Base-by-base conservation (phyloP, 805 yeast species). In the Sugiyamaella mastotermitis region DNA sequence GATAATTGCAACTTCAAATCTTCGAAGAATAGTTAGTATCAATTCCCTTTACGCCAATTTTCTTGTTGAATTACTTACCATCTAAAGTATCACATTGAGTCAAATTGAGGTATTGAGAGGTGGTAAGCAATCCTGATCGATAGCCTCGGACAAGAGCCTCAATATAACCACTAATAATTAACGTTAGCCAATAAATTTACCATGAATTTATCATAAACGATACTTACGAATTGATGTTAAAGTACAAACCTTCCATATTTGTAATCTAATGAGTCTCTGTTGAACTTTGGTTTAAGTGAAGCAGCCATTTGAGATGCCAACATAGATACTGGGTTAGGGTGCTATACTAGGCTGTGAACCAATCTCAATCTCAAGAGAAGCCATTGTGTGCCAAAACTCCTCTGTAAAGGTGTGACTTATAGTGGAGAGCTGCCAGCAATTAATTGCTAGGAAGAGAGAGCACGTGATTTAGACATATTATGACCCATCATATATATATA, bases 141-240 rank as follows among this genome's bases (percentile, higher is more conserved):
- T 88, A 85, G 16, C 98, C 98, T 55, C 98, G 80, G 29, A 90
- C 94, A 23, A 94, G 75, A 31, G 90, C 98, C 64, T 92, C 99
- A 50, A 92, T 73, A 65, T 73, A 92, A 16, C 99, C 99, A 60
- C 72, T 58, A 37, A 7, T 23, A 23, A 10, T 23, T 23, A 15
- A 26, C 16, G 31, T 32, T 37, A 31, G 38, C 20, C 20, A 31
- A 14, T 14, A 27, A 29, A 22, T 23, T 11, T n/a, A 9, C 28
- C 26, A 38, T 14, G 9, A 21, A 19, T 13, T 10, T 16, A 19
- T 27, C 15, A 8, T 15, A 3, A 2, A 10, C 13, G 9, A 4
- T 31, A 51, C 62, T 35, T 59, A 58, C 64, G 69, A 69, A 57
- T 90, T 88, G 46, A 87, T 71, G 66, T 92, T 92, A 68, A 92